A percentile compares a stretch with the other conserved stretches of the same genome.
Conservation (phyloP, 2,329 filamentous ascomycete species). For the Cryphonectria parasitica region DNA sequence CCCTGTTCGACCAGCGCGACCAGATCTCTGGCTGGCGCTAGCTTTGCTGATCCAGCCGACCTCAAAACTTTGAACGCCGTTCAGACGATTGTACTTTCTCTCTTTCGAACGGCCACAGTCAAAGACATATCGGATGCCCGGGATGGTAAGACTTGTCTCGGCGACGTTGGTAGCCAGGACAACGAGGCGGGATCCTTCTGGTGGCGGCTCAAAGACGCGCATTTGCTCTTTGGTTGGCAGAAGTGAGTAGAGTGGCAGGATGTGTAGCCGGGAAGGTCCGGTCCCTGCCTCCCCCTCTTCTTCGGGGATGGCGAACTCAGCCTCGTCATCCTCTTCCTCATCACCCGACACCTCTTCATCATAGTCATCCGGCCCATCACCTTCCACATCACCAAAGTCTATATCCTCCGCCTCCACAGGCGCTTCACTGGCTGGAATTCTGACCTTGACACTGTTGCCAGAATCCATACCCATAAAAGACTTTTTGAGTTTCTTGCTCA, state of each 20-base stretch:
- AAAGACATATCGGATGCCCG: slow-evolving; percentile 93
- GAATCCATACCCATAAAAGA: slow-evolving; percentile 63
- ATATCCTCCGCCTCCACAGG: slow-evolving; percentile 86
- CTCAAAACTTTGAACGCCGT: slow-evolving; percentile 93
- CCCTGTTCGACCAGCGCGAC: slow-evolving; percentile 92
- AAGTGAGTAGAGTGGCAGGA: slow-evolving; percentile 92
- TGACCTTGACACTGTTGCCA: slow-evolving; percentile 67
- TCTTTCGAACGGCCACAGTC: slow-evolving; percentile 93
- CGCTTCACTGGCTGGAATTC: slow-evolving; percentile 75
- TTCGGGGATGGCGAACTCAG: slow-evolving; percentile 71
- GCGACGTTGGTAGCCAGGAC: slow-evolving; percentile 95
- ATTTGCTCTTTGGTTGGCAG: slow-evolving; percentile 90
- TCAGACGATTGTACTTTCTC: slow-evolving; percentile 82
- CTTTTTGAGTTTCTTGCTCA: slow-evolving; percentile 79
- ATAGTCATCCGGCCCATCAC: slow-evolving; percentile 62
- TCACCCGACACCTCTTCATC: slow-evolving; percentile 62
- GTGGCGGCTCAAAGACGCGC: slow-evolving; percentile 83
- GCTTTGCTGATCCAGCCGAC: slow-evolving; percentile 98
- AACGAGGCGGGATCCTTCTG: slow-evolving; percentile 81
- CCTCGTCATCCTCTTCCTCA: slow-evolving; percentile 61
- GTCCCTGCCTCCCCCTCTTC: slow-evolving; percentile 63
- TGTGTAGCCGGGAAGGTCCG: slow-evolving; percentile 75
- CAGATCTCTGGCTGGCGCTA: slow-evolving; percentile 86
- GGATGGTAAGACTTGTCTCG: slow-evolving; percentile 95
- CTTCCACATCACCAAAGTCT: slow-evolving; percentile 74